These are phyloP conservation scores for Nemania bipapillata DNA, from an alignment of 2,329 filamentous ascomycete genomes.

Conservation along the genomic window DNA sequence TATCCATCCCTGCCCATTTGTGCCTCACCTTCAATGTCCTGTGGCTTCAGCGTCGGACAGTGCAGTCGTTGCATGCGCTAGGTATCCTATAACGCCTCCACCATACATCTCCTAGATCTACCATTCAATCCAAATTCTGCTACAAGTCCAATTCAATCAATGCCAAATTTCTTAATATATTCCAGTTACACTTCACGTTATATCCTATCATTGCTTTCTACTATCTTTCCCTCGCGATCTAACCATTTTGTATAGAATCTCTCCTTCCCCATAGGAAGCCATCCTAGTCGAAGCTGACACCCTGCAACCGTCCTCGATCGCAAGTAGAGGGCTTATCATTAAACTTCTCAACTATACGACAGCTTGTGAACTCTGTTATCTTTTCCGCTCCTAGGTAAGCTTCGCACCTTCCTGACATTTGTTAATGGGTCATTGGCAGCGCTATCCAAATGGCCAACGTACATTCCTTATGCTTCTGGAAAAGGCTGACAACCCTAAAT, in stretches of 20 bases:
- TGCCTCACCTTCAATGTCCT: background rate
- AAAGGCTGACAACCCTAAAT: conserved; percentile 11
- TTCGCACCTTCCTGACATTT: background rate
- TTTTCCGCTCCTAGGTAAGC: background rate
- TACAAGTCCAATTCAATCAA: background rate
- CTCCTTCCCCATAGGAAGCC: background rate
- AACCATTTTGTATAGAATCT: conserved; percentile 10
- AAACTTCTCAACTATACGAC: background rate
- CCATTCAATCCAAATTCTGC: background rate
- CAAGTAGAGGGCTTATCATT: background rate
- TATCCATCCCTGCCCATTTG: background rate
- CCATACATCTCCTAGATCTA: background rate
- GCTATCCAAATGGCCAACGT: background rate
- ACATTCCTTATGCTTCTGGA: conserved; percentile 4
- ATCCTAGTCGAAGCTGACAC: background rate
- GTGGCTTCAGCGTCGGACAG: background rate
- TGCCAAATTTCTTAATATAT: background rate
- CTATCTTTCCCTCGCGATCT: background rate
- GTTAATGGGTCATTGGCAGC: background rate
- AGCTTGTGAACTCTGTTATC: background rate
- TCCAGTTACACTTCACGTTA: background rate
- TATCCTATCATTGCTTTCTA: background rate
- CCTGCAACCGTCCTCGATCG: background rate
- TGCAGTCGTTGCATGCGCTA: background rate
- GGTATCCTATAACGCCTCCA: background rate